Evolutionary conservation across 768 basidiomycete genomes (phyloP), one percentile per base, ranked within the genome.

Genomic region (Boletus rex-veris): DNA sequence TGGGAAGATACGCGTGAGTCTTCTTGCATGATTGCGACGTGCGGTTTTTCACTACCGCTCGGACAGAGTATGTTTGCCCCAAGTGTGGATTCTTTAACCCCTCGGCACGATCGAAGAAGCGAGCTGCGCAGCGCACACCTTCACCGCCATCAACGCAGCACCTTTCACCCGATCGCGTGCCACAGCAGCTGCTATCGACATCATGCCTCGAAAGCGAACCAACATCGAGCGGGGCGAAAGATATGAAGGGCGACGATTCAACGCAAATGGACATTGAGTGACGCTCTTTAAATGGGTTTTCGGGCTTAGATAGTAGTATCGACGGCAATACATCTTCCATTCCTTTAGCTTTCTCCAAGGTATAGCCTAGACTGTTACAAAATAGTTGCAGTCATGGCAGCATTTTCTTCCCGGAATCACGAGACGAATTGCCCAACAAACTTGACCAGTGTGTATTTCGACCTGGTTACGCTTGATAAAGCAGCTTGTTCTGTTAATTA

Each of bases 21-120:
- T 11, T 14, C 39, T 40, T 59, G 35, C 40, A 15, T 30, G 18
- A 38, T 37, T 41, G 48, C 19, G 43, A 45, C 24, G 18, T 36
- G 5, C 12, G 14, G 15, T 18, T 14, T 43, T 48, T 48, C 24
- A 59, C 52, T 7, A 15, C 48, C 18, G 43, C 50, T 36, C 52
- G 49, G 36, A 56, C 38, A 95, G 92, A 93, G 74, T 96, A 92
- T 61, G 71, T 82, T 24, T 96, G 92, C 67, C 88, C 85, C 0
- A 91, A 90, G 66, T 96, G 93, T 66, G 84, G 84, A 8, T 83
- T 86, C 70, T 90, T 95, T 70, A 95, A 96, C 62, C 72, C 77
- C 6, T 76, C 79, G 0, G 67, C 65, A 15, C 65, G 69, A 57
- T 70, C 69, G 19, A 70, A 72, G 63, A 72, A 58, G 59, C 60